Evolutionary conservation across 352 stramenopile genomes (phyloP).

Genomic region (Phytophthora chlamydospora): DNA sequence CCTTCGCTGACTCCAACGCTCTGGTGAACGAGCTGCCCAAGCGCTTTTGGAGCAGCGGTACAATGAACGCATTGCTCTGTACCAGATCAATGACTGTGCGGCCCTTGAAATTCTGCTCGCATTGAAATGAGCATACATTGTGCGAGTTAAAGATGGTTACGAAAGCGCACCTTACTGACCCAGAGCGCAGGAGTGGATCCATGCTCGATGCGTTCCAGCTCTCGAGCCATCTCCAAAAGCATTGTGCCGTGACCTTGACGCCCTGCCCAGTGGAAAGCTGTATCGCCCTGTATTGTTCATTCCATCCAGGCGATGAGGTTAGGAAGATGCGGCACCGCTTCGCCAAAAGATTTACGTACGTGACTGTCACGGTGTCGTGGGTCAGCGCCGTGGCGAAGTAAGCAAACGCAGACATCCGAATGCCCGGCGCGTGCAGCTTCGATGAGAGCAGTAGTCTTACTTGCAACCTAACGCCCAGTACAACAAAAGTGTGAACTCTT

Average conservation of each 20-base stretch:
- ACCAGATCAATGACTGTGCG: constrained; percentile 59
- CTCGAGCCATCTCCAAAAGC: constrained; percentile 54
- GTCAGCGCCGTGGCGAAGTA: constrained; percentile 57
- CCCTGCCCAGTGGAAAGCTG: constrained; percentile 73
- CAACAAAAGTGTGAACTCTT: not conserved
- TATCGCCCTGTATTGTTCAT: constrained; percentile 55
- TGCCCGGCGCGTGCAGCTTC: constrained; percentile 68
- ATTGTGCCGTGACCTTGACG: constrained; percentile 55
- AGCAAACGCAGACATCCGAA: constrained; percentile 43
- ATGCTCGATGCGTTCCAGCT: constrained; percentile 38
- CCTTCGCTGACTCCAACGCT: constrained; percentile 22
- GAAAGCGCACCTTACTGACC: constrained; percentile 54
- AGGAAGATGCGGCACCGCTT: too few relatives aligned
- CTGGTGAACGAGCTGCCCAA: constrained; percentile 37
- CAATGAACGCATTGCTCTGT: constrained; percentile 37
- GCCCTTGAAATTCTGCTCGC: constrained; percentile 60
- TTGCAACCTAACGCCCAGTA: constrained; percentile 35
- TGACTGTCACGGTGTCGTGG: constrained; percentile 49
- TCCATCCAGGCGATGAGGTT: too few relatives aligned
- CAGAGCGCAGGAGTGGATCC: constrained; percentile 41
- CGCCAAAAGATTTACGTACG: constrained; percentile 28
- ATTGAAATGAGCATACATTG: too few relatives aligned
- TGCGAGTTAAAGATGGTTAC: not conserved
- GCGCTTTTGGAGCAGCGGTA: constrained; percentile 58
- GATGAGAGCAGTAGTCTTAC: constrained; percentile 60